phyloP scores from a whole-genome alignment of 2,329 filamentous ascomycete genomes.

The Diaporthe capsici region DNA sequence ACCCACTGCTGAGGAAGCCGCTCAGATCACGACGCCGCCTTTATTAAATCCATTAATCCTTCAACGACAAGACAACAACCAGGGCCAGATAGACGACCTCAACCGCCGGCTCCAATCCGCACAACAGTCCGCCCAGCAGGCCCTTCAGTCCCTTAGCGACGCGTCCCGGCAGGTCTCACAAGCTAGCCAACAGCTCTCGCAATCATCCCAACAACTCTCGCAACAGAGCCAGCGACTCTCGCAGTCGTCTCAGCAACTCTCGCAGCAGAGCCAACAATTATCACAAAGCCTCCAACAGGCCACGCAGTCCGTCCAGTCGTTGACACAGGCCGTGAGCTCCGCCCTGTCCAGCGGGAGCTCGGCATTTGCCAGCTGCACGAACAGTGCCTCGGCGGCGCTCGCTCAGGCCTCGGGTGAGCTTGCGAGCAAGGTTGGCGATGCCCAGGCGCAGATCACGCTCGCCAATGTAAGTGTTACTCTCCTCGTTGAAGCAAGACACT shows the following conservation, averaged over 20 bases:
- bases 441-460: conserved; percentile 50
- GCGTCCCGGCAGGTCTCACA: conserved; percentile 50
- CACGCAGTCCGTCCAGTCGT: conserved; percentile 45
- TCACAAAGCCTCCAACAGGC: conserved; percentile 44
- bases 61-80: conserved; percentile 43
- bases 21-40: conserved; percentile 47
- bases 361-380: conserved; percentile 48
- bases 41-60: conserved; percentile 32
- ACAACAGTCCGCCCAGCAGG: conserved; percentile 50
- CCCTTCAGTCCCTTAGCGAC: conserved; percentile 48
- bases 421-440: conserved; percentile 48
- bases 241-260: conserved; percentile 47
- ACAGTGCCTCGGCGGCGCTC: conserved; percentile 48
- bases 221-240: conserved; percentile 51
- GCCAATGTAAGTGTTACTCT: conserved; percentile 46
- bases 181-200: conserved; percentile 51
- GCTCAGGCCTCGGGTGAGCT: conserved; percentile 47
- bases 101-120: conserved; percentile 41
- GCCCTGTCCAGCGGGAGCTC: conserved; percentile 47
- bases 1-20: conserved; percentile 35
- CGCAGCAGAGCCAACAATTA: conserved; percentile 37
- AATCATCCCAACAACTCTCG: conserved; percentile 47
- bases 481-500: not conserved
- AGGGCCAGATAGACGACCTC: conserved; percentile 47
- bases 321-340: conserved; percentile 47